Evolutionary conservation across 176 grass and related monocot species (phyloP), one percentile per base, ranked within the genome.

Genomic region (Eragrostis curvula): DNA sequence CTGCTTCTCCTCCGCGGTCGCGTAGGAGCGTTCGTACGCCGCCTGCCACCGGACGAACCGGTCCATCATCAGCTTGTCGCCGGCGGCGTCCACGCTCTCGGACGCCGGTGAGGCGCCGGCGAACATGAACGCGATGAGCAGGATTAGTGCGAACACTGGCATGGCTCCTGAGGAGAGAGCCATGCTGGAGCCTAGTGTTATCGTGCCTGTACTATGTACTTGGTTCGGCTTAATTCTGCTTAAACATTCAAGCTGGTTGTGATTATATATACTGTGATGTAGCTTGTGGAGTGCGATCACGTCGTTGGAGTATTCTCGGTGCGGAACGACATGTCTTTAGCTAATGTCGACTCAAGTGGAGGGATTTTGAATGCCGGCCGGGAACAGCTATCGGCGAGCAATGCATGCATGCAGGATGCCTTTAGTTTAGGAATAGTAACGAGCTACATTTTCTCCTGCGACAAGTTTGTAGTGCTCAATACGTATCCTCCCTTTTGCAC

Each of bases 11-110:
- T 71, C 78, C 0, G 7, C 41, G n/a, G 58, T 78, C 36, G 9
- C 0, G 85, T 93, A 93, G 7, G 58, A 81, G 0, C 85, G 78
- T 18, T 52, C 57, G 68, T 93, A 45, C 7, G 21, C 6, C 0
- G 52, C 78, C 73, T 71, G 65, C 91, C 88, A 93, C 6, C 9
- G 40, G 16, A 14, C 46, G 63, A 85, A 81, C 79, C 79, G 82
- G 15, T 52, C 83, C 68, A 87, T 63, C 90, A 89, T 92, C 61
- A 73, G 65, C 66, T 47, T 55, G 68, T 62, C 43, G 14, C 21
- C 36, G 55, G 15, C 28, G 2, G 14, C 66, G 41, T 40, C 58
- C 1, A 32, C 5, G 9, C 1, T 9, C 10, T 21, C 6, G 23
- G 78, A 17, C 1, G 6, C 42, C 29, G 61, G 46, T 16, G 52